phyloP scores from a whole-genome alignment of 768 basidiomycete genomes.

The Rhizopogon roseolus region DNA sequence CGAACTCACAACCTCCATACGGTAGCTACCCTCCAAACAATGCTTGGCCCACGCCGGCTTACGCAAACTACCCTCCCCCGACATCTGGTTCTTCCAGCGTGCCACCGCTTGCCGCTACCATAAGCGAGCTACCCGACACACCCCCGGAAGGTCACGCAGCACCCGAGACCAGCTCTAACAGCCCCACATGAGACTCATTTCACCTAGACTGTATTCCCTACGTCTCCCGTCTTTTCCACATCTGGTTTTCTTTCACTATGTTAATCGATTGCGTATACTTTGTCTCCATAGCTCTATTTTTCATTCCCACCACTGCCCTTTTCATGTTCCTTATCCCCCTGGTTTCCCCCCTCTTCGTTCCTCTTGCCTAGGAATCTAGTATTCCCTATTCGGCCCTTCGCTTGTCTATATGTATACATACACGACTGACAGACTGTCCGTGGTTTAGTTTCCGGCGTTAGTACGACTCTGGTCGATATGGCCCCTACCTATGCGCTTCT shows the following conservation, averaged over 20 bases:
- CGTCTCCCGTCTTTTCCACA: neutral
- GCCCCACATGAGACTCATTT: slow-evolving; percentile 15
- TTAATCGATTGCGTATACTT: slow-evolving; percentile 6
- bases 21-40: slow-evolving; percentile 20
- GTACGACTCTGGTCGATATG: neutral
- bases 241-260: slow-evolving; percentile 9
- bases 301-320: neutral
- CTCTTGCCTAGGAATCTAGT: slow-evolving; percentile 13
- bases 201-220: slow-evolving; percentile 21
- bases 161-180: slow-evolving; percentile 12
- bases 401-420: slow-evolving; percentile 31
- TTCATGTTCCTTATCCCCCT: neutral
- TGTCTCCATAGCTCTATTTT: slow-evolving; percentile 23
- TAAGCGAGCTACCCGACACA: slow-evolving; percentile 21
- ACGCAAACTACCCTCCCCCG: slow-evolving; percentile 26
- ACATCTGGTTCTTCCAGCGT: slow-evolving; percentile 17
- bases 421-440: slow-evolving; percentile 1
- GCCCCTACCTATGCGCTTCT: slow-evolving; percentile 2
- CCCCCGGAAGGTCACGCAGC: slow-evolving; percentile 16
- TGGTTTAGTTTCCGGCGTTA: neutral
- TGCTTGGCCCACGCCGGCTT: slow-evolving; percentile 20
- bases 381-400: slow-evolving; percentile 16
- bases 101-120: slow-evolving; percentile 7
- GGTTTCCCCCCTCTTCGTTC: slow-evolving; percentile 3
- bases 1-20: slow-evolving; percentile 21